A percentile compares a stretch with the other conserved stretches of the same genome.
Evolutionary conservation across 345 rosid species (phyloP).

Genomic region (Cardamine chenopodiifolia): DNA sequence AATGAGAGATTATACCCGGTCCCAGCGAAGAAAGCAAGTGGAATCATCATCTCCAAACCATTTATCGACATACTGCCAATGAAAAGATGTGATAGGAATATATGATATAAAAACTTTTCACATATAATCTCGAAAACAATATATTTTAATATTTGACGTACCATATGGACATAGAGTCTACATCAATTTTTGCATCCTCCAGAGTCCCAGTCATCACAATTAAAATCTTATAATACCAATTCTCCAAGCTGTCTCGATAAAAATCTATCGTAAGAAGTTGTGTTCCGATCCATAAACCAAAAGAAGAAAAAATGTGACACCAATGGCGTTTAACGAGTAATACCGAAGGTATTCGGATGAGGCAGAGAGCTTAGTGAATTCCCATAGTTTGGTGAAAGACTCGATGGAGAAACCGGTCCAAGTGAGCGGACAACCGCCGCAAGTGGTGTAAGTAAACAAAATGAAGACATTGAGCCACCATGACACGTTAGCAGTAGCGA

Average conservation of each 20-base stretch:
- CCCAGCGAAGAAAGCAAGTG: constrained; percentile 77
- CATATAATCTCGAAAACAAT: neutral
- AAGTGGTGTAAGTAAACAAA: constrained; percentile 42
- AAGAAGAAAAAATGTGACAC: too few relatives aligned
- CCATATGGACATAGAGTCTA: constrained; percentile 51
- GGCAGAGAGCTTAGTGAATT: constrained; percentile 66
- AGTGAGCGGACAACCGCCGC: constrained; percentile 37
- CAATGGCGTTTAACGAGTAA: neutral
- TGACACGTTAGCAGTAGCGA: constrained; percentile 57
- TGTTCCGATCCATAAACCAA: neutral
- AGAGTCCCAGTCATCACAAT: constrained; percentile 82
- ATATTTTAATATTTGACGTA: constrained; percentile 43
- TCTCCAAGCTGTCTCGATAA: constrained; percentile 51
- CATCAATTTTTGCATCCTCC: constrained; percentile 66
- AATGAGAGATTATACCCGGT: constrained; percentile 47
- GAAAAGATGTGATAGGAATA: neutral
- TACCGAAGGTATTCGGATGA: constrained; percentile 87
- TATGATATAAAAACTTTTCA: neutral
- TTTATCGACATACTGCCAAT: constrained; percentile 65
- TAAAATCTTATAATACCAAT: constrained; percentile 54
- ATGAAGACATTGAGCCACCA: constrained; percentile 73
- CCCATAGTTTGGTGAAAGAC: constrained; percentile 78
- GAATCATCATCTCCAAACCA: constrained; percentile 86
- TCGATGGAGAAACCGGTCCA: constrained; percentile 82
- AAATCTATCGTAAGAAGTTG: neutral